Conservation (phyloP, 352 stramenopile species). For the Thalassiosira mediterranea region DNA sequence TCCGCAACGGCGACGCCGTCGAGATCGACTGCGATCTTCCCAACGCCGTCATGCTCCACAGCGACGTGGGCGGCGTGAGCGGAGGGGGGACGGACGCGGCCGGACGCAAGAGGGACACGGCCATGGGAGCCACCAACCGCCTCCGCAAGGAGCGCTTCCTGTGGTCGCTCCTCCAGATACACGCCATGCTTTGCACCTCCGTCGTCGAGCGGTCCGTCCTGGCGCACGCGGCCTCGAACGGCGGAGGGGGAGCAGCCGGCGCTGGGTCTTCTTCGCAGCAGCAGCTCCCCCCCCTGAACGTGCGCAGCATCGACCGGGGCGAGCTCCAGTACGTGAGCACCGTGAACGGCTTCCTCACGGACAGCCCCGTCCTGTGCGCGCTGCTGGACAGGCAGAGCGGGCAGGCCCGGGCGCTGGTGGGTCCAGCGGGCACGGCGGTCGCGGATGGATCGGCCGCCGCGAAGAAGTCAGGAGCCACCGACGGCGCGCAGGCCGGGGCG, state of each 20-base stretch:
- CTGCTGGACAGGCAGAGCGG: slow-evolving; percentile 75
- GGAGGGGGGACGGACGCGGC: slow-evolving; percentile 41
- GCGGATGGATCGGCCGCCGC: slow-evolving; percentile 15
- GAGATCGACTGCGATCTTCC: slow-evolving; percentile 76
- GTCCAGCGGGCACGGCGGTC: not conserved
- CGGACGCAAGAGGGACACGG: slow-evolving; percentile 22
- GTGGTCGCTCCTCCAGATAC: slow-evolving; percentile 78
- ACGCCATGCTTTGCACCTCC: slow-evolving; percentile 80
- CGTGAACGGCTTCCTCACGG: slow-evolving; percentile 76
- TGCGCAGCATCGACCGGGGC: slow-evolving; percentile 73
- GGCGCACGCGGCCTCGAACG: slow-evolving; percentile 25
- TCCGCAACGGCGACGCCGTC: slow-evolving; percentile 75
- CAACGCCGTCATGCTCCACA: slow-evolving; percentile 39
- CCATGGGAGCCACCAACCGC: slow-evolving; percentile 34
- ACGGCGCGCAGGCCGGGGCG: slow-evolving; percentile 17
- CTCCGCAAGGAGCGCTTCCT: slow-evolving; percentile 75
- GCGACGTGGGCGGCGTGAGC: slow-evolving; percentile 20
- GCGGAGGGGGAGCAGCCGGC: slow-evolving; percentile 14
- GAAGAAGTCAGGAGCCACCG: slow-evolving; percentile 26
- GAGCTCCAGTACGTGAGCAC: slow-evolving; percentile 82
- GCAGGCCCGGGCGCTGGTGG: slow-evolving; percentile 31
- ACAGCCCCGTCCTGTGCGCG: slow-evolving; percentile 59
- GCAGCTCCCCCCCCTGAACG: slow-evolving; percentile 67
- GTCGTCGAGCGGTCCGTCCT: slow-evolving; percentile 73
- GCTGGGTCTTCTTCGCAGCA: too few relatives aligned